Conservation (phyloP, 2,329 filamentous ascomycete species). For the Botryotinia narcissicola region DNA sequence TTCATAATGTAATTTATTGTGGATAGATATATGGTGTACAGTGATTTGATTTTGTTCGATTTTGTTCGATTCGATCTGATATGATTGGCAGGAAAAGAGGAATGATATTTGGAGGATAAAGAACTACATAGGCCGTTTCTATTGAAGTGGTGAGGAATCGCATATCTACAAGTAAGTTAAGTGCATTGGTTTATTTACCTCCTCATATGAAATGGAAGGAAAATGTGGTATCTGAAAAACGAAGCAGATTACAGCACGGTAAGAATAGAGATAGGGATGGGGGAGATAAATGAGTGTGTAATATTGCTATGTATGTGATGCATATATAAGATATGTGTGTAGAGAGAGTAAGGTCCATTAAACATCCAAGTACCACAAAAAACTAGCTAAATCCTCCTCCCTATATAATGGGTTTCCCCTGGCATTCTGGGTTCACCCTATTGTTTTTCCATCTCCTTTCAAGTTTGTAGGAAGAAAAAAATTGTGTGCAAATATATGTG, state of each 20-base stretch:
- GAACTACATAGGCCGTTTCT: background rate
- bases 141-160: background rate
- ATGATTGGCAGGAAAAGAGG: no score
- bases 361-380: background rate
- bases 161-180: background rate
- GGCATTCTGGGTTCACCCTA: background rate
- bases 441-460: background rate
- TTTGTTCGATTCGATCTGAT: rapidly evolving
- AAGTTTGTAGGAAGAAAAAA: background rate
- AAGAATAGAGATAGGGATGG: no score
- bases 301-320: background rate
- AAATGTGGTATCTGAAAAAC: background rate
- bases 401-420: background rate
- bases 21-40: no score
- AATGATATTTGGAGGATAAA: background rate
- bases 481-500: background rate
- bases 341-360: background rate
- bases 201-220: no score
- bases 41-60: no score
- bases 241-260: background rate
- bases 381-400: background rate
- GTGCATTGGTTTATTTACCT: background rate
- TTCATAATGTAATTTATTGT: no score
- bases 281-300: background rate
- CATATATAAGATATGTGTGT: background rate